A percentile compares a stretch with the other conserved stretches of the same genome.
Conservation (phyloP, 768 basidiomycete genomes). For the Trametes villosa region DNA sequence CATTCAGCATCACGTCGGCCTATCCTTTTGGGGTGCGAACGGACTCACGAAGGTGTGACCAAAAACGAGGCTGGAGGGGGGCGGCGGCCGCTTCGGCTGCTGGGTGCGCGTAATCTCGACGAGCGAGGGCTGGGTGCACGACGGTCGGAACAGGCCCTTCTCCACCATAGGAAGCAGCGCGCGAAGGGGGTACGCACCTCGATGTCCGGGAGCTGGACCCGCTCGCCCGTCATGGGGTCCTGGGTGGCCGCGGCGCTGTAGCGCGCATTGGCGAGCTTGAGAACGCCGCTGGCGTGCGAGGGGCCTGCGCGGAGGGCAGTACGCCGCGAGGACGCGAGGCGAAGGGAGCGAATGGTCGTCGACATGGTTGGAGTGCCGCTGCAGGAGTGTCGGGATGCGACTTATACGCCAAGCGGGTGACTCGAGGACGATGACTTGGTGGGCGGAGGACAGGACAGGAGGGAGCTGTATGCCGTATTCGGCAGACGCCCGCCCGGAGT, state of each 20-base stretch:
- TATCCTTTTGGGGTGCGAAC: not conserved
- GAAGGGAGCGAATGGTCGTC: constrained; percentile 10
- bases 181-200: constrained; percentile 46
- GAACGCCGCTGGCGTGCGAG: constrained; percentile 6
- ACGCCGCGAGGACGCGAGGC: constrained; percentile 9
- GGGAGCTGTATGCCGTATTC: constrained; percentile 11
- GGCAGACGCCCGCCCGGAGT: constrained; percentile 11
- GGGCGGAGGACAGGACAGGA: not conserved
- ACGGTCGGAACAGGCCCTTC: not conserved
- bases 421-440: constrained; percentile 7
- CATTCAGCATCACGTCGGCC: not conserved
- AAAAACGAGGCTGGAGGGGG: constrained; percentile 72
- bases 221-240: constrained; percentile 58
- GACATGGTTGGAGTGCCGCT: constrained; percentile 9
- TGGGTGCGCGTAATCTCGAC: constrained; percentile 53
- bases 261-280: constrained; percentile 13
- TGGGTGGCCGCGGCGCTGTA: constrained; percentile 24
- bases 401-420: constrained; percentile 5
- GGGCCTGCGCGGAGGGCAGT: constrained; percentile 8
- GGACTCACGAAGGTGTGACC: constrained; percentile 79
- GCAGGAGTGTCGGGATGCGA: not conserved
- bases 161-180: not conserved
- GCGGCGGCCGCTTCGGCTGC: constrained; percentile 65
- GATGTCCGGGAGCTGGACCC: constrained; percentile 51
- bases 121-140: constrained; percentile 48